Evolutionary conservation across 2,329 filamentous ascomycete genomes (phyloP).

Genomic region (Diaporthe capsici): DNA sequence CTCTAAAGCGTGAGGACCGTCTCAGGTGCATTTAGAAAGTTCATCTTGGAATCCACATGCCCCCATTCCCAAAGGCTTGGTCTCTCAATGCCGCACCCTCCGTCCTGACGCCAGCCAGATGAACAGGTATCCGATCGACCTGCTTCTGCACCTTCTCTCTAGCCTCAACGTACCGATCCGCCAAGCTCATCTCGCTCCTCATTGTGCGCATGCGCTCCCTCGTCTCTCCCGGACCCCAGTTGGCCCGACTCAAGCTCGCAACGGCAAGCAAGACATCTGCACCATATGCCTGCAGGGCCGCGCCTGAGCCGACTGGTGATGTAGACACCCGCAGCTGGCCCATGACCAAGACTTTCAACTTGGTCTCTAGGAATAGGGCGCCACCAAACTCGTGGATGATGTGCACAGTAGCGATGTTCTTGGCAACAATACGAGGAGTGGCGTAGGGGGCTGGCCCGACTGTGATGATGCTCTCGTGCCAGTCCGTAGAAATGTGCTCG

Average conservation of each 20-base stretch:
- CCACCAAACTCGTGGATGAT: constrained; percentile 66
- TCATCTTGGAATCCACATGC: constrained; percentile 61
- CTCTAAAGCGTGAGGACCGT: too few species aligned
- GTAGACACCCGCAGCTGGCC: constrained; percentile 54
- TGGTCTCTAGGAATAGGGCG: constrained; percentile 56
- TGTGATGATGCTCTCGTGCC: constrained; percentile 72
- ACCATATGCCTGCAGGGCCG: constrained; percentile 50
- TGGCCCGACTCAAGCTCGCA: constrained; percentile 61
- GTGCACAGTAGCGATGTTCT: constrained; percentile 67
- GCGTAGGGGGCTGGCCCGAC: constrained; percentile 65
- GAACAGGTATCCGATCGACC: constrained; percentile 71
- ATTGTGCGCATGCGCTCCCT: constrained; percentile 55
- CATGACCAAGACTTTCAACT: constrained; percentile 70
- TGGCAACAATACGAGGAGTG: constrained; percentile 60
- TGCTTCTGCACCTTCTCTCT: constrained; percentile 66
- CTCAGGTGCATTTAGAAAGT: background rate
- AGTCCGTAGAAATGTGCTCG: constrained; percentile 58
- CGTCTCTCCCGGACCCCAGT: constrained; percentile 60
- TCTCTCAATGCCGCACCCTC: constrained; percentile 63
- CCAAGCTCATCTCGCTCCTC: constrained; percentile 58
- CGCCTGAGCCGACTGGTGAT: constrained; percentile 60
- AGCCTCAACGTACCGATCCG: constrained; percentile 62
- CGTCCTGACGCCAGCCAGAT: constrained; percentile 71
- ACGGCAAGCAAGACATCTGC: constrained; percentile 60
- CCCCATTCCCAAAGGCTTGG: constrained; percentile 62